Evolutionary conservation across 805 yeast species (phyloP).

Genomic region (Tetrapisispora taiwanensis): DNA sequence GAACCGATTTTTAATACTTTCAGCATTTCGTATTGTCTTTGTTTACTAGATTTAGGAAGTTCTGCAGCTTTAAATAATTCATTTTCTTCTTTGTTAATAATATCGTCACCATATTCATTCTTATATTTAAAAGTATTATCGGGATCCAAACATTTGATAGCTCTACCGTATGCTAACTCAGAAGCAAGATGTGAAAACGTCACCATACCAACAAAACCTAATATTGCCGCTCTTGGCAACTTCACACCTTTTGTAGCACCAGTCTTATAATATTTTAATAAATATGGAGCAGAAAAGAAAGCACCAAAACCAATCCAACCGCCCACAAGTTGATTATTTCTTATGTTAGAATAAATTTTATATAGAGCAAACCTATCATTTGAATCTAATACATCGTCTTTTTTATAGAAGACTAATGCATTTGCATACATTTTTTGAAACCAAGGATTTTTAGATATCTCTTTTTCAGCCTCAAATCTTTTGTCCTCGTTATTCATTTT

Average conservation of each 20-base stretch:
- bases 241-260: constrained; percentile 30
- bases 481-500: not conserved
- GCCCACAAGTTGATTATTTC: constrained; percentile 27
- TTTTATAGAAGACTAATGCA: constrained; percentile 41
- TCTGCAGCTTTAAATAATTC: constrained; percentile 4
- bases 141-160: constrained; percentile 21
- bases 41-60: constrained; percentile 8
- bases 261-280: constrained; percentile 27
- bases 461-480: not conserved
- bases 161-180: constrained; percentile 24
- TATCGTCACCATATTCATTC: constrained; percentile 10
- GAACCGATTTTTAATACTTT: constrained; percentile 26
- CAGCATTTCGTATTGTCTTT: constrained; percentile 28
- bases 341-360: constrained; percentile 30
- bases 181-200: constrained; percentile 28
- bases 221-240: constrained; percentile 33
- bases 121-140: constrained; percentile 17
- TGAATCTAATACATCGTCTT: constrained; percentile 35
- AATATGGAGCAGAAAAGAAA: constrained; percentile 37
- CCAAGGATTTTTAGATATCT: constrained; percentile 16
- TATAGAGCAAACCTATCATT: constrained; percentile 36
- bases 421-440: constrained; percentile 31
- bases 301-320: constrained; percentile 36
- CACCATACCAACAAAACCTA: constrained; percentile 35
- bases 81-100: constrained; percentile 1